Conservation (phyloP, 805 yeast species). For the Metschnikowia corniflorae region DNA sequence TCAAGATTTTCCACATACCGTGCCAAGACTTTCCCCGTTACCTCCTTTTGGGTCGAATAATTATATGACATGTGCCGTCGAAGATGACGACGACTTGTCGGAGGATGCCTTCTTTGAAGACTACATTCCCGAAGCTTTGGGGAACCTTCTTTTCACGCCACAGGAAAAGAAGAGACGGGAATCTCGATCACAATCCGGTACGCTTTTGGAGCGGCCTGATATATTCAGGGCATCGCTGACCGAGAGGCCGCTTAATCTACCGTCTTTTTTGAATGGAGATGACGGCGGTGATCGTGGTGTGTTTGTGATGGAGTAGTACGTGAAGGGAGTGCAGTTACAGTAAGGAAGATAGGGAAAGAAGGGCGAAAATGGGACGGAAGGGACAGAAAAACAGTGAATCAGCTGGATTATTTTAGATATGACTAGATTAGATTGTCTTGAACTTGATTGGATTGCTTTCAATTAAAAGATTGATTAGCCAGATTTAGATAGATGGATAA, state of each 20-base stretch:
- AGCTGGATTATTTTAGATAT: too few species aligned
- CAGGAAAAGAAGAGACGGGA: constrained; percentile 69
- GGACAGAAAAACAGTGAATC: too few species aligned
- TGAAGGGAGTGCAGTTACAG: neutral
- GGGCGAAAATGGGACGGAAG: too few species aligned
- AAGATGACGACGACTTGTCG: constrained; percentile 10
- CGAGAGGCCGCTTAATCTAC: neutral
- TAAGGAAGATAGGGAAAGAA: neutral
- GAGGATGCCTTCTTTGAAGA: constrained; percentile 57
- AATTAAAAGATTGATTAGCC: too few species aligned
- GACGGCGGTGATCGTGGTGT: neutral
- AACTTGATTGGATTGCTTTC: too few species aligned
- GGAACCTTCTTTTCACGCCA: constrained; percentile 75
- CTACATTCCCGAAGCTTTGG: constrained; percentile 74
- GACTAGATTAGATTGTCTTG: too few species aligned
- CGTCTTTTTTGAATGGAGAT: constrained; percentile 1
- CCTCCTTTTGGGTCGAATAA: too few species aligned
- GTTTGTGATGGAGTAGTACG: constrained; percentile 8
- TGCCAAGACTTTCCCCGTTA: too few species aligned
- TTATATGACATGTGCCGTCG: too few species aligned
- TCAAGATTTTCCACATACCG: too few species aligned
- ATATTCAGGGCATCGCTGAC: constrained; percentile 1
- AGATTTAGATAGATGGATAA: too few species aligned
- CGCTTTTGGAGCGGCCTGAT: constrained; percentile 25
- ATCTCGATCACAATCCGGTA: constrained; percentile 52